A percentile compares a stretch with the other conserved stretches of the same genome.
Conservation (phyloP, 306 rosid species). For the Vigna unguiculata region DNA sequence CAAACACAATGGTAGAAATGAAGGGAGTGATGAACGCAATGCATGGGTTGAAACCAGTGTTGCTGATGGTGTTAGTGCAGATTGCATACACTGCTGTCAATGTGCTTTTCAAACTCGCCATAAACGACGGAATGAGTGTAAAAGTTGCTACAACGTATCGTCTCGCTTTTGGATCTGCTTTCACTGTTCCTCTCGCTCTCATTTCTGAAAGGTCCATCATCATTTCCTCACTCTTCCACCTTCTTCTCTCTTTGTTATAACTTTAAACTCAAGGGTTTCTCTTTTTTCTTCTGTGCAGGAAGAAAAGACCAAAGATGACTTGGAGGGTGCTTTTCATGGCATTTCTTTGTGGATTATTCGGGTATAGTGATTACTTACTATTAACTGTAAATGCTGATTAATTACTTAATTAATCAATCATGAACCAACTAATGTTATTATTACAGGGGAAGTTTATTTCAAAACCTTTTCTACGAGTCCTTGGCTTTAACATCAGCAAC, state of each 20-base stretch:
- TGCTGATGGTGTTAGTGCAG: constrained; percentile 61
- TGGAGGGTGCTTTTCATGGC: constrained; percentile 59
- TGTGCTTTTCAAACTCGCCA: constrained; percentile 69
- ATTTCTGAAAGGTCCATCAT: constrained; percentile 47
- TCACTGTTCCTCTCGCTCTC: constrained; percentile 70
- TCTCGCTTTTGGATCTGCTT: constrained; percentile 60
- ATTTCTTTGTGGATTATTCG: constrained; percentile 65
- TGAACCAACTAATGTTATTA: neutral
- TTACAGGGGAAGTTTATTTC: constrained; percentile 58
- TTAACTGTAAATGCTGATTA: neutral
- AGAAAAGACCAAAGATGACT: constrained; percentile 56
- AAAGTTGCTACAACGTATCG: constrained; percentile 74
- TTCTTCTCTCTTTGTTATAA: neutral
- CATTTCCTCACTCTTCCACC: neutral
- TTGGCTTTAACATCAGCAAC: constrained; percentile 58
- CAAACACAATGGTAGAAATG: neutral
- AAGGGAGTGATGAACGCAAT: constrained; percentile 16
- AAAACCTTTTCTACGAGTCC: constrained; percentile 50
- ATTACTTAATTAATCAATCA: too few species aligned
- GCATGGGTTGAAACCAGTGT: constrained; percentile 46
- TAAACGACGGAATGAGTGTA: constrained; percentile 69
- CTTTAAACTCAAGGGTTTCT: neutral
- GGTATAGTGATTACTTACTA: constrained; percentile 51
- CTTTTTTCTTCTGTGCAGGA: constrained; percentile 41
- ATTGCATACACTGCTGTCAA: constrained; percentile 60